Evolutionary conservation across 1,284 basidiomycete species (phyloP), one percentile per base, ranked within the genome.

Genomic region (Ustilago shanxiensis): DNA sequence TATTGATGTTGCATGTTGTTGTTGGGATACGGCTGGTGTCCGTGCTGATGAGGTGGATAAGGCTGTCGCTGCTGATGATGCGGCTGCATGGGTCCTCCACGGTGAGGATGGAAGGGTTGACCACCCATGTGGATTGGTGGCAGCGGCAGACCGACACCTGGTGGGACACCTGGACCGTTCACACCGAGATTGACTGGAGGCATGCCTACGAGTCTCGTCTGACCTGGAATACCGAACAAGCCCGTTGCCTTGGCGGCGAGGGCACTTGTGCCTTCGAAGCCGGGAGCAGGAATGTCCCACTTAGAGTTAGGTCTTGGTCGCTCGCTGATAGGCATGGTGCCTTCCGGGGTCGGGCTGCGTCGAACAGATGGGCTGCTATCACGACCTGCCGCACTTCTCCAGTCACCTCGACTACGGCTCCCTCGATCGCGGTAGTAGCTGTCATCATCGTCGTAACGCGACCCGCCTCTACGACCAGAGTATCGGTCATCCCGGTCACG

Each of bases 161-260:
- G 66, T 2, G 73, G 73, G 2, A 76, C 73, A 55, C 74, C 74
- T 16, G 74, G 74, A 51, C 69, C 74, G 29, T 66, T 65, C 39
- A 72, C 69, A 33, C 69, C 69, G 22, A 72, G 69, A 28, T 77
- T 72, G 59, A 72, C 66, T 16, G 74, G 74, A 6, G 74, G 74
- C 69, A 80, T 72, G 20, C 77, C 72, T 16, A 94, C 93, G 20
- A 93, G 94, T 44, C 94, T 90, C 83, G 94, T 94, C 60, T 94
- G 93, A 60, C 94, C 95, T 54, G 94, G 94, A 54, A 95, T 90
- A 84, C 95, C 95, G 89, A 96, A 96, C 65, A 95, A 88, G 72
- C 95, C 95, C 93, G 95, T 98, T 87, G 95, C 93, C 87, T 99
- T 99, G 26, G 96, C 96, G 85, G 98, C 94, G 88, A 95, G 90